Evolutionary conservation across 1,284 basidiomycete genomes (phyloP), one percentile per base, ranked within the genome.

Genomic region (Testicularia cyperi): DNA sequence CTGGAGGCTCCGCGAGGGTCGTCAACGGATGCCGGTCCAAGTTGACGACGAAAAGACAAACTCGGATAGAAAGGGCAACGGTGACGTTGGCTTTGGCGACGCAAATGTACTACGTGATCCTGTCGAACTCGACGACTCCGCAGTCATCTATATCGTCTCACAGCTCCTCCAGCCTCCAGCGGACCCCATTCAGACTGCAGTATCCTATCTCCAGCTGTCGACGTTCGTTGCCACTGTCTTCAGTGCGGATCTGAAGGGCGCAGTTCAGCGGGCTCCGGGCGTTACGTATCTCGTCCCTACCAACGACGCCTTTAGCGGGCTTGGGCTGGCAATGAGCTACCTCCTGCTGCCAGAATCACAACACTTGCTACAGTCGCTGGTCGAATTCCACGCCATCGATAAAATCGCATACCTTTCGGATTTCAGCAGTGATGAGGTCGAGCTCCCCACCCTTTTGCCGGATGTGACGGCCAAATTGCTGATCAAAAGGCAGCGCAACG

Each of bases 251-350:
- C 41, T 70, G 19, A 63, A 69, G 34, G 54, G 51, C 16, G 42
- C 49, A 1, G 41, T 72, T 20, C 66, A 68, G 36, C 38, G 56
- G 7, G 61, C 82, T 15, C 85, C 88, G 0, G 84, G 83, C 8
- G 86, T 88, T 5, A 88, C 90, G 2, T 84, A 92, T 55, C 83
- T 99, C 32, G 85, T 95, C 19, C 95, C 95, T 0, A 85, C 83
- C 30, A 97, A 98, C 72, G 78, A 80, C 21, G 95, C 91, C 0
- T 99, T 96, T 79, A 83, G 84, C 56, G 83, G 85, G 2, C 82
- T 97, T 3, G 95, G 95, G 6, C 82, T 98, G 27, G 87, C 90
- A 47, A 92, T 88, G 80, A 84, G 84, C 22, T 91, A 96, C 75
- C 82, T 97, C 12, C 83, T 96, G 10, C 68, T 81, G 0, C 77